These are phyloP conservation scores for Sphaerostilbella broomeana DNA, from an alignment of 2,329 filamentous ascomycete species.

Conservation along the genomic window DNA sequence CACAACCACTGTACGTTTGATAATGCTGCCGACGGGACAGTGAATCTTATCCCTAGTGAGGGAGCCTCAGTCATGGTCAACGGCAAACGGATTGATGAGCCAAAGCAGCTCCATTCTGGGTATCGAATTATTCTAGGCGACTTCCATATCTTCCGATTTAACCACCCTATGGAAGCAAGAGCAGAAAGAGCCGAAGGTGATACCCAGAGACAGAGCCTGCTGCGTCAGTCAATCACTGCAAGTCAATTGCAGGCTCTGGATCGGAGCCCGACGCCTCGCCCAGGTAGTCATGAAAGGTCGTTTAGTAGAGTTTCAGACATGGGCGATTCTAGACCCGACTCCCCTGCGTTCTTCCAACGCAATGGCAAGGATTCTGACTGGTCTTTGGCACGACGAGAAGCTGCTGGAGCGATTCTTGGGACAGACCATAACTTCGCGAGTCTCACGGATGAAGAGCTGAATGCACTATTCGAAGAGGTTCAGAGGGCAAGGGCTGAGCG, in stretches of 20 bases:
- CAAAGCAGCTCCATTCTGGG: constrained; percentile 80
- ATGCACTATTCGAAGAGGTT: constrained; percentile 88
- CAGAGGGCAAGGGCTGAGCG: constrained; percentile 76
- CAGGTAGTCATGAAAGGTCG: constrained; percentile 62
- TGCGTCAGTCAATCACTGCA: constrained; percentile 73
- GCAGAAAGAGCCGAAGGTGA: constrained; percentile 80
- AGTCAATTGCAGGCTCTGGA: constrained; percentile 56
- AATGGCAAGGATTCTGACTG: constrained; percentile 81
- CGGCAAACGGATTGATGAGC: constrained; percentile 79
- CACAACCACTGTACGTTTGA: constrained; percentile 92
- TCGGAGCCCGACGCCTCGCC: constrained; percentile 48
- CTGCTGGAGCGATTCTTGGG: constrained; percentile 83
- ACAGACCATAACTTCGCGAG: constrained; percentile 86
- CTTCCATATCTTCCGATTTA: constrained; percentile 98
- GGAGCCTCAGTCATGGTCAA: constrained; percentile 99
- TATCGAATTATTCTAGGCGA: constrained; percentile 94
- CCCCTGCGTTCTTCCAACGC: constrained; percentile 61
- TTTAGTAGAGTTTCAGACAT: constrained; percentile 75
- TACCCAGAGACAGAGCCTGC: constrained; percentile 53
- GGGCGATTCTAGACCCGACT: constrained; percentile 71
- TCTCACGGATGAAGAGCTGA: constrained; percentile 88
- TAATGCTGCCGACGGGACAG: constrained; percentile 75
- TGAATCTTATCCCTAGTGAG: constrained; percentile 83
- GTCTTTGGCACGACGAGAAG: constrained; percentile 88
- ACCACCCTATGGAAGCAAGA: constrained; percentile 91